A percentile compares a stretch with the other conserved stretches of the same genome.
Evolutionary conservation across 306 rosid genomes (phyloP).

Genomic region (Citrullus colocynthis): DNA sequence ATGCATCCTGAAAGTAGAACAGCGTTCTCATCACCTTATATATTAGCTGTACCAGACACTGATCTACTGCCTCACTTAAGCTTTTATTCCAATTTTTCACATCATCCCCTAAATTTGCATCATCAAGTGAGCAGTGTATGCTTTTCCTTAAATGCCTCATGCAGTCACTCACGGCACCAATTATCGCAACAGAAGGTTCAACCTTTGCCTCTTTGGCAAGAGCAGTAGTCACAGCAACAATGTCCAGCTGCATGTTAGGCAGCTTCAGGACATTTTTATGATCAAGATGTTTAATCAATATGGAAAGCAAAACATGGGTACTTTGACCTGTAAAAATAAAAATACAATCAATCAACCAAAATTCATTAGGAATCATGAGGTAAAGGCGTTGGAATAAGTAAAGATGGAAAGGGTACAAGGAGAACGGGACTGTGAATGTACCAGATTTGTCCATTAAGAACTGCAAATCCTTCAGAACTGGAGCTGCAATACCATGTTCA

Average conservation of each 20-base stretch:
- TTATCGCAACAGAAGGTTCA: slow-evolving; percentile 59
- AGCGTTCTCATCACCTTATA: slow-evolving; percentile 40
- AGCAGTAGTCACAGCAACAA: slow-evolving; percentile 59
- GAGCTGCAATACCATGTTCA: slow-evolving; percentile 51
- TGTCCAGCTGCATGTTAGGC: slow-evolving; percentile 71
- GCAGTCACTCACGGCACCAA: slow-evolving; percentile 67
- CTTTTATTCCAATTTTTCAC: slow-evolving; percentile 50
- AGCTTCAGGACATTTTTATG: slow-evolving; percentile 71
- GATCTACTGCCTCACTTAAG: slow-evolving; percentile 61
- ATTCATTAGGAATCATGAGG: not conserved
- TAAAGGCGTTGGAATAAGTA: not conserved
- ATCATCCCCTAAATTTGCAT: slow-evolving; percentile 37
- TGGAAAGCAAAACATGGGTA: slow-evolving; percentile 69
- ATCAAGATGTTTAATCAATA: slow-evolving; percentile 81
- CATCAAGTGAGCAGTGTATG: slow-evolving; percentile 58
- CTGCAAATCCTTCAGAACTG: slow-evolving; percentile 66
- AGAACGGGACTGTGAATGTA: slow-evolving; percentile 9
- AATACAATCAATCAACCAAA: not conserved
- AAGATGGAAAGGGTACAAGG: not conserved
- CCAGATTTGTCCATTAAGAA: slow-evolving; percentile 76
- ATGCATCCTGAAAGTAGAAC: not conserved
- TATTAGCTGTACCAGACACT: slow-evolving; percentile 70
- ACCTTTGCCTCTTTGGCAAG: slow-evolving; percentile 62
- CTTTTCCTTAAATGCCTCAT: slow-evolving; percentile 80
- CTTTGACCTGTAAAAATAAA: slow-evolving; percentile 47